A percentile compares a stretch with the other conserved stretches of the same genome.
Conservation (phyloP, 148 eudicot genomes). For the Euryodendron excelsum region DNA sequence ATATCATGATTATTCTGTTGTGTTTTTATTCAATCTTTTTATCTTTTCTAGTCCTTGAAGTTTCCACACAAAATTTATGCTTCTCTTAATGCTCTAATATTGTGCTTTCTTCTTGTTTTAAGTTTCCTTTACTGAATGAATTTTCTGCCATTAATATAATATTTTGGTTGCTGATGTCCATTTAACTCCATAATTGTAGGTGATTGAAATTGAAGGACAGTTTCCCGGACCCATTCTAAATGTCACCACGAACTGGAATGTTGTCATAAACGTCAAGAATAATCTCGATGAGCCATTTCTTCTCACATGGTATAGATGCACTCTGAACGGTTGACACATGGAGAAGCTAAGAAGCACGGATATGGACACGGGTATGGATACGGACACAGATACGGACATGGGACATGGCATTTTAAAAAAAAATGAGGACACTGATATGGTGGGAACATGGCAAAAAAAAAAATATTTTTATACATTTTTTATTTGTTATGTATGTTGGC, state of each 20-base stretch:
- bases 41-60: neutral
- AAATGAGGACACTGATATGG: no score
- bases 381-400: no score
- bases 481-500: no score
- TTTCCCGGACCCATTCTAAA: slow-evolving; percentile 96
- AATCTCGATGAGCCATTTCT: slow-evolving; percentile 89
- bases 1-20: neutral
- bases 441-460: no score
- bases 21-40: neutral
- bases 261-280: slow-evolving; percentile 81
- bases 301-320: slow-evolving; percentile 71
- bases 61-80: neutral
- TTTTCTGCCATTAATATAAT: neutral
- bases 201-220: slow-evolving; percentile 85
- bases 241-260: slow-evolving; percentile 96
- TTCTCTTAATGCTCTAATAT: neutral
- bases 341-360: no score
- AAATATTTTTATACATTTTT: no score
- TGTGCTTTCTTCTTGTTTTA: neutral
- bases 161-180: slow-evolving; percentile 7
- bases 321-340: slow-evolving; percentile 2
- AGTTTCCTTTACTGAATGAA: slow-evolving; percentile 3
- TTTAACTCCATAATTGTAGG: slow-evolving; percentile 41
- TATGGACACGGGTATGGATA: no score
- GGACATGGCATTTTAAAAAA: no score